Percentiles rank a stretch among this genome's conserved stretches.
These are phyloP conservation scores for Candida succiphila DNA, from an alignment of 805 yeast genomes.

Conservation along the genomic window DNA sequence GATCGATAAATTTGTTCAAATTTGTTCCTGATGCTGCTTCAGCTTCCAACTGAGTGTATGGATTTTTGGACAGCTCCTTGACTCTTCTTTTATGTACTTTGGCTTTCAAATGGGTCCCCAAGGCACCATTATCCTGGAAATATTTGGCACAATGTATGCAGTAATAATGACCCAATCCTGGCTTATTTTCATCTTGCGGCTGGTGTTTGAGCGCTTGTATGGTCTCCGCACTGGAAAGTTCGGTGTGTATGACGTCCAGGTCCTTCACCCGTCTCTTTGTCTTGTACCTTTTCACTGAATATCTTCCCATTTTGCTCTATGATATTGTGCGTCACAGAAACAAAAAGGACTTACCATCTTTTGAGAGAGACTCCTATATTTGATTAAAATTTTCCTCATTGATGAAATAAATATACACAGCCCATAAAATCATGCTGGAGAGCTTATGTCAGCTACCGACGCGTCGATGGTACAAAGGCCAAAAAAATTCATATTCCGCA, in stretches of 20 bases:
- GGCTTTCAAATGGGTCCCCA: conserved; percentile 61
- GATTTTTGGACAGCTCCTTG: conserved; percentile 62
- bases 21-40: conserved; percentile 86
- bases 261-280: conserved; percentile 84
- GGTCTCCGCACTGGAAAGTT: conserved; percentile 54
- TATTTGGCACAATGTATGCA: conserved; percentile 93
- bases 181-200: conserved; percentile 78
- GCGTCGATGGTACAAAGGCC: not conserved
- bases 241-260: conserved; percentile 72
- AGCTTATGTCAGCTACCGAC: too few relatives aligned
- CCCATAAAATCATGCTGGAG: too few relatives aligned
- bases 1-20: conserved; percentile 52
- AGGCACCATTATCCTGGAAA: conserved; percentile 67
- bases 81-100: conserved; percentile 85
- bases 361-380: too few relatives aligned
- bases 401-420: too few relatives aligned
- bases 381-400: too few relatives aligned
- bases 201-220: conserved; percentile 65
- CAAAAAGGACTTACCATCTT: too few relatives aligned
- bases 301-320: conserved; percentile 63
- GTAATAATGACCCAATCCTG: conserved; percentile 92
- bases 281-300: conserved; percentile 77
- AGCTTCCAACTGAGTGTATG: conserved; percentile 81
- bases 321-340: not conserved
- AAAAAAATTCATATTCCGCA: not conserved